These are phyloP conservation scores for Ambrosia hybrid DNA, from an alignment of 140 eudicot species.

Conservation along the genomic window DNA sequence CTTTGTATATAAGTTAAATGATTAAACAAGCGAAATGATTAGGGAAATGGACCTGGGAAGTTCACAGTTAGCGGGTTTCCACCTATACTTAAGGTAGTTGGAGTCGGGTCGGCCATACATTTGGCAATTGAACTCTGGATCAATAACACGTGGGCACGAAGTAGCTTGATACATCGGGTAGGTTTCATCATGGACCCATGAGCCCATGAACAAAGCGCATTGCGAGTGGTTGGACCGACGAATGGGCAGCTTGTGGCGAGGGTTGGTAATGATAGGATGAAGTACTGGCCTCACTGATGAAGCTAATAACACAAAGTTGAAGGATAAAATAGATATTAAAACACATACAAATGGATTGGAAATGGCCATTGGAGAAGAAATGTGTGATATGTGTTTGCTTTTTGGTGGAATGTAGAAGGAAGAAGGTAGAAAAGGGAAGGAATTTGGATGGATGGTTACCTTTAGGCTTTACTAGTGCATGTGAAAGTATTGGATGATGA, in stretches of 20 bases:
- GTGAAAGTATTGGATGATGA: constrained; percentile 43
- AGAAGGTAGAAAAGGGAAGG: constrained; percentile 25
- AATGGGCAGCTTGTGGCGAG: constrained; percentile 36
- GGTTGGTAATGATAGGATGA: constrained; percentile 27
- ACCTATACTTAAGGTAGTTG: constrained; percentile 76
- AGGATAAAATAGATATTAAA: background rate
- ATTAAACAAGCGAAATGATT: background rate
- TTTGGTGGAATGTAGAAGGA: constrained; percentile 25
- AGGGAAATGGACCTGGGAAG: constrained; percentile 58
- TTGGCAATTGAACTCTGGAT: constrained; percentile 83
- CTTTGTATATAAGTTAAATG: background rate
- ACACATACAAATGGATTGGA: background rate
- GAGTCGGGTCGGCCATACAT: constrained; percentile 89
- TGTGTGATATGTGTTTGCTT: constrained; percentile 12
- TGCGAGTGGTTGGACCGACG: constrained; percentile 44
- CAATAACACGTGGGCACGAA: constrained; percentile 59
- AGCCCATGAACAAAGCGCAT: constrained; percentile 69
- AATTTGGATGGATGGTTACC: constrained; percentile 30
- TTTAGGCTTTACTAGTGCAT: constrained; percentile 36
- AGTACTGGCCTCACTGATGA: constrained; percentile 40
- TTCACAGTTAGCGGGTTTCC: constrained; percentile 85
- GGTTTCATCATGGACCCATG: constrained; percentile 73
- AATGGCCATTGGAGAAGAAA: constrained; percentile 43
- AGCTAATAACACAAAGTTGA: constrained; percentile 23
- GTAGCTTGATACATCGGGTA: constrained; percentile 68